Evolutionary conservation across 1,139 yeast species (phyloP).

Genomic region (Suhomyces yuchorum): DNA sequence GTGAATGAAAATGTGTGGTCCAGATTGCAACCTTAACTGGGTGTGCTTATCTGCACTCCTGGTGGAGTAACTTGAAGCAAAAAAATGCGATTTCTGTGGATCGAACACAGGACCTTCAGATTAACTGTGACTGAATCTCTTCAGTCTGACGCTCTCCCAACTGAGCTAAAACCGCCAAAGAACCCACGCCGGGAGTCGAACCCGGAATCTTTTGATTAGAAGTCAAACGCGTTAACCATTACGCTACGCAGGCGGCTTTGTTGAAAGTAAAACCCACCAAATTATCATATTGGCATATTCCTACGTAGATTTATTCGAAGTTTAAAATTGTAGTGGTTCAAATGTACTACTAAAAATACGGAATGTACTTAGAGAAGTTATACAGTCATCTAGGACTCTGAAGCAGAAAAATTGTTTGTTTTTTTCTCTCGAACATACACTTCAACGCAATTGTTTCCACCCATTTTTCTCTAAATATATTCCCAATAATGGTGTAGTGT

Average conservation of each 20-base stretch:
- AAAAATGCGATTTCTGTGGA: constrained; percentile 38
- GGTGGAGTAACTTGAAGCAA: constrained; percentile 1
- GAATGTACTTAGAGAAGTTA: no score
- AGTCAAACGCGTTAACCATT: constrained; percentile 22
- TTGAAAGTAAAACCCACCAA: neutral
- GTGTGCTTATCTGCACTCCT: constrained; percentile 1
- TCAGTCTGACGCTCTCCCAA: constrained; percentile 38
- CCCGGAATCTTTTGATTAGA: constrained; percentile 21
- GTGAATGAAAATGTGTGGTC: neutral
- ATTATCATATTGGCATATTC: neutral
- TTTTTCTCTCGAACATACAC: no score
- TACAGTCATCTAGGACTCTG: no score
- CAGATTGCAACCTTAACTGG: constrained; percentile 1
- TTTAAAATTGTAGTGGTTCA: no score
- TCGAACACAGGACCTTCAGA: constrained; percentile 61
- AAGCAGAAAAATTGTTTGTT: no score
- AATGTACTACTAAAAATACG: no score
- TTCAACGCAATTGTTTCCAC: no score
- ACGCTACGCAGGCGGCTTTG: constrained; percentile 20
- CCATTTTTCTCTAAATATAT: no score
- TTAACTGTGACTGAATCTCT: constrained; percentile 38
- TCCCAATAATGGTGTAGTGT: no score
- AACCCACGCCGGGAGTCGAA: constrained; percentile 23
- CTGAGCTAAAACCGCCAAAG: constrained; percentile 21
- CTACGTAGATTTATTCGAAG: no score